A percentile compares a stretch with the other conserved stretches of the same genome.
Evolutionary conservation across 768 basidiomycete genomes (phyloP).

Genomic region (Suillus americanus): DNA sequence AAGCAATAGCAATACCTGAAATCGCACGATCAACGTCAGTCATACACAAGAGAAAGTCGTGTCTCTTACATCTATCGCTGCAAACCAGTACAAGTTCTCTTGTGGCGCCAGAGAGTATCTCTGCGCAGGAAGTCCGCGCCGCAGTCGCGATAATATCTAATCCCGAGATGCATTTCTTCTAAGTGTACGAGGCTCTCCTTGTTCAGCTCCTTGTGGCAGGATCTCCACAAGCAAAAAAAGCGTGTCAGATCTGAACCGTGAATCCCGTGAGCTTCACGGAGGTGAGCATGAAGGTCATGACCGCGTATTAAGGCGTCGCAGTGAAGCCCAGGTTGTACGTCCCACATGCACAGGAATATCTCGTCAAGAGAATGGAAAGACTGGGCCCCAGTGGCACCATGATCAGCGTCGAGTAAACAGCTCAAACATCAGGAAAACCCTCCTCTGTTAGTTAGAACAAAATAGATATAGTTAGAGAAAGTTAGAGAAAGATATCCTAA

Average conservation of each 20-base stretch:
- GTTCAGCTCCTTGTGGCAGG: rapidly evolving
- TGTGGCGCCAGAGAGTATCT: too few relatives aligned
- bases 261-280: background rate
- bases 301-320: background rate
- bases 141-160: background rate
- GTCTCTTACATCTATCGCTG: background rate
- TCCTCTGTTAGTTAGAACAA: too few relatives aligned
- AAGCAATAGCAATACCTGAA: background rate
- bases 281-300: background rate
- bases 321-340: too few relatives aligned
- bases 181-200: background rate
- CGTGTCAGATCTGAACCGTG: rapidly evolving
- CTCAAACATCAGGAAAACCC: background rate
- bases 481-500: too few relatives aligned
- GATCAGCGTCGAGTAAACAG: background rate
- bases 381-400: background rate
- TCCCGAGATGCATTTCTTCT: rapidly evolving
- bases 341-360: background rate
- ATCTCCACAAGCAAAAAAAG: rapidly evolving
- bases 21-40: background rate
- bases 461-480: too few relatives aligned
- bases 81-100: background rate
- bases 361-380: background rate
- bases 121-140: too few relatives aligned
- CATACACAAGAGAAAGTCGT: background rate